Percentiles rank a stretch among this genome's conserved stretches.
Conservation (phyloP, 2,329 filamentous ascomycete genomes). For the Volutella citrinella region DNA sequence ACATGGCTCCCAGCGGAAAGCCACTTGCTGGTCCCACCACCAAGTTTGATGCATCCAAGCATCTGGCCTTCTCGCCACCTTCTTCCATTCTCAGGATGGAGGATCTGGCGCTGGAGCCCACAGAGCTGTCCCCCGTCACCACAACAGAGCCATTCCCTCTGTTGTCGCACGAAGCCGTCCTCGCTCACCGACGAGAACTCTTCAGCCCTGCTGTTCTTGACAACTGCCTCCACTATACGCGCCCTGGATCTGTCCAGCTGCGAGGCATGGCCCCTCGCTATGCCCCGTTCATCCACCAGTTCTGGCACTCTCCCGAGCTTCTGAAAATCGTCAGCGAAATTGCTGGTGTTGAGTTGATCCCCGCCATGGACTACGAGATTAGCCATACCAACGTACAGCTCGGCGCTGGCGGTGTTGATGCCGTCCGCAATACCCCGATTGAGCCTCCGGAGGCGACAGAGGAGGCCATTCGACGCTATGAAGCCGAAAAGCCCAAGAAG, state of each 20-base stretch:
- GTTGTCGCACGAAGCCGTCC: conserved; percentile 19
- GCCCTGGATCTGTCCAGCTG: conserved; percentile 24
- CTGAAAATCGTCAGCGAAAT: conserved; percentile 52
- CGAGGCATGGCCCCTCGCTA: conserved; percentile 28
- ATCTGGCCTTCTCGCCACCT: conserved; percentile 15
- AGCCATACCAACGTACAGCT: conserved; percentile 52
- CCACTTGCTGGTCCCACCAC: not conserved
- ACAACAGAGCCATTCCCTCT: conserved; percentile 31
- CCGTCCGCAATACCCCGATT: conserved; percentile 24
- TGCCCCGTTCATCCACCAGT: conserved; percentile 29
- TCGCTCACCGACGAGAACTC: conserved; percentile 18
- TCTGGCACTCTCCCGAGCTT: conserved; percentile 54
- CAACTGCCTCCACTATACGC: conserved; percentile 27
- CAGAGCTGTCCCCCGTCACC: conserved; percentile 21
- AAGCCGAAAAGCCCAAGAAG: conserved; percentile 14
- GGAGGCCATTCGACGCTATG: conserved; percentile 9
- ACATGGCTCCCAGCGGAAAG: not conserved
- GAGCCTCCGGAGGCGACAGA: conserved; percentile 22
- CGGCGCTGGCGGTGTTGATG: conserved; percentile 16
- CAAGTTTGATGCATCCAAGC: conserved; percentile 16
- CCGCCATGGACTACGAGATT: conserved; percentile 55
- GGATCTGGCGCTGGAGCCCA: conserved; percentile 17
- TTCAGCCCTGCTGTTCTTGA: conserved; percentile 24
- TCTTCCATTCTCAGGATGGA: conserved; percentile 18
- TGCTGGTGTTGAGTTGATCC: conserved; percentile 56